Base-by-base conservation (phyloP, 805 yeast genomes). In the Starmerella apicola region DNA sequence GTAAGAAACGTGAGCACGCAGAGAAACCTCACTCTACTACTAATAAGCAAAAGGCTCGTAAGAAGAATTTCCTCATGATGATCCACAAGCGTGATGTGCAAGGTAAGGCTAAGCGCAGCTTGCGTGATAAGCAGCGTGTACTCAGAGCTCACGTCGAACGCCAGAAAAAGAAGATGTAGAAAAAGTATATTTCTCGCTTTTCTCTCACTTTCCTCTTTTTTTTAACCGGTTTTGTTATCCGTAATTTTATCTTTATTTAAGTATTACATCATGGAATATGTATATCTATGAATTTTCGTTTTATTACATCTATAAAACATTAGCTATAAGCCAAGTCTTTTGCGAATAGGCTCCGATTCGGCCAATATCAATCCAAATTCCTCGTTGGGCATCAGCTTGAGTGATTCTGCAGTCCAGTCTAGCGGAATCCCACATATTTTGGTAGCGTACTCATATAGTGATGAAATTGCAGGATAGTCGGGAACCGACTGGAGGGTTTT, bases 31-130 rank as follows among this genome's bases (percentile, higher is more conserved):
- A 80, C 58, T 82, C 94, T 22, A 86, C 97, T 9, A 91, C 99
- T 2, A 91, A 91, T 61, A 76, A 76, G 63, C 96, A 93, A 64
- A 91, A 91, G 74, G 93, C 85, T 19, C 74, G 97, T 62, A 84
- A 84, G 84, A 91, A 91, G 95, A 91, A 91, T 64, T 91, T 85
- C 58, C 88, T 91, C 58, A 91, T 91, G 99, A 82, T 82, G 88
- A 82, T 91, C 52, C 99, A 91, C 63, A 91, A 88, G 66, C 76
- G 76, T 54, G 77, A 82, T 37, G 97, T 91, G 29, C 94, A 82
- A 62, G 97, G 97, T 48, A 91, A 91, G 62, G 86, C 80, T 48
- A 81, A 78, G 64, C 68, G 80, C 71, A 82, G 95, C 42, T 67
- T 91, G 53, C 71, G 95, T 53, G 97, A 91, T 60, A 78, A 84